A percentile compares a stretch with the other conserved stretches of the same genome.
Conservation (phyloP, 148 eudicot species). For the Chenopodium quinoa region DNA sequence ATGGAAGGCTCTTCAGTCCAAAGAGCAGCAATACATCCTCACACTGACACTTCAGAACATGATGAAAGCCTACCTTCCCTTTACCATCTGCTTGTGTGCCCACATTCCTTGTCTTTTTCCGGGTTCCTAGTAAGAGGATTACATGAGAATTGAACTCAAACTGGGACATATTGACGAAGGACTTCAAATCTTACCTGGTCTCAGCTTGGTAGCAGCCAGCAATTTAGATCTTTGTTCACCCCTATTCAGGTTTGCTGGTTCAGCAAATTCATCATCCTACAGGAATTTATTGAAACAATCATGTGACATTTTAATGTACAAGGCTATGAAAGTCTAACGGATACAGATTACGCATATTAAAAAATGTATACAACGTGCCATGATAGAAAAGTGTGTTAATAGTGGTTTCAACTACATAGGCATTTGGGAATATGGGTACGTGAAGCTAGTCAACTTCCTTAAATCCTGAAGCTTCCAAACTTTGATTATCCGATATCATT, state of each 20-base stretch:
- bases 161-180: conserved; percentile 3
- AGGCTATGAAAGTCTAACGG: not conserved
- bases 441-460: not conserved
- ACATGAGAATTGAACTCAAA: conserved; percentile 16
- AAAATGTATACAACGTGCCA: not conserved
- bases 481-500: not conserved
- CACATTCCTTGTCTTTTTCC: conserved; percentile 23
- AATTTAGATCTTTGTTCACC: conserved; percentile 45
- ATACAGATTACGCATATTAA: not conserved
- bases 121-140: conserved; percentile 36
- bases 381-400: not conserved
- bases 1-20: conserved; percentile 24
- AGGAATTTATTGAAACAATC: conserved; percentile 1
- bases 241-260: conserved; percentile 44
- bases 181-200: conserved; percentile 42
- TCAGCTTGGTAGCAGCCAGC: conserved; percentile 35
- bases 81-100: conserved; percentile 30
- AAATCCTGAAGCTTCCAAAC: not conserved
- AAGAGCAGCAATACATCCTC: conserved; percentile 17
- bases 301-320: not conserved
- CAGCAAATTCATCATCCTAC: conserved; percentile 59
- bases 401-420: not conserved
- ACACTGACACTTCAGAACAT: conserved; percentile 23
- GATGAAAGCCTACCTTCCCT: conserved; percentile 47
- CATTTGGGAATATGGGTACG: not conserved